Percentiles rank a stretch among this genome's conserved stretches.
Conservation (phyloP, 2,329 filamentous ascomycete species). For the Bimuria novae-zelandiae region DNA sequence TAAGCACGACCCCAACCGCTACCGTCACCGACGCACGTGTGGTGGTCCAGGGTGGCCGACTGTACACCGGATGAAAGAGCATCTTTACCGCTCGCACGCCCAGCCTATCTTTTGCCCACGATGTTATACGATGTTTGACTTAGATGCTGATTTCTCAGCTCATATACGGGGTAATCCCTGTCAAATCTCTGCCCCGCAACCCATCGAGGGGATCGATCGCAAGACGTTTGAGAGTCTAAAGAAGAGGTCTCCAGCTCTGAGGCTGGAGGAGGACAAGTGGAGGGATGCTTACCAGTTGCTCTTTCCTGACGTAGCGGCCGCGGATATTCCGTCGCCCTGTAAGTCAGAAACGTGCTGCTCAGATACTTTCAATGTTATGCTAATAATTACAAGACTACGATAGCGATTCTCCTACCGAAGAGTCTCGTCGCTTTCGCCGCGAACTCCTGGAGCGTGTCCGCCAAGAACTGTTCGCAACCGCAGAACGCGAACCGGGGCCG, state of each 20-base stretch:
- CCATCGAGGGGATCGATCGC: slow-evolving; percentile 46
- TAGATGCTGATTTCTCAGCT: slow-evolving; percentile 34
- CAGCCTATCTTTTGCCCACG: slow-evolving; percentile 46
- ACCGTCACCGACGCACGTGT: slow-evolving; percentile 43
- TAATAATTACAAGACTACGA: slow-evolving; percentile 45
- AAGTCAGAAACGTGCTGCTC: too few species aligned
- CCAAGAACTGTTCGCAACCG: slow-evolving; percentile 33
- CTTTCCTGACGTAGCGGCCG: slow-evolving; percentile 38
- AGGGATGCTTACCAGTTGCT: slow-evolving; percentile 44
- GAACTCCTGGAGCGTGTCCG: slow-evolving; percentile 43
- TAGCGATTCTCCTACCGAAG: slow-evolving; percentile 29
- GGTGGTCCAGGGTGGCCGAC: slow-evolving; percentile 47
- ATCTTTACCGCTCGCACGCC: slow-evolving; percentile 47
- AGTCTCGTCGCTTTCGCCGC: slow-evolving; percentile 36
- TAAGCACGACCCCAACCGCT: slow-evolving; percentile 47
- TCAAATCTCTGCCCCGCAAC: slow-evolving; percentile 23
- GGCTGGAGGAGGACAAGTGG: slow-evolving; percentile 47
- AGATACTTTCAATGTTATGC: too few species aligned
- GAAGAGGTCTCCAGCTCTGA: slow-evolving; percentile 38
- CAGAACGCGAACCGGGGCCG: slow-evolving; percentile 23
- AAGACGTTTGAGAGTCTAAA: slow-evolving; percentile 44
- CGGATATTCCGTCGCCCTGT: slow-evolving; percentile 45
- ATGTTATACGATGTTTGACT: slow-evolving; percentile 45
- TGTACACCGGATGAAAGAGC: slow-evolving; percentile 50
- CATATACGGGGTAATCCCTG: slow-evolving; percentile 39